Base-by-base conservation (phyloP, 805 yeast genomes). In the Candida patagonica region DNA sequence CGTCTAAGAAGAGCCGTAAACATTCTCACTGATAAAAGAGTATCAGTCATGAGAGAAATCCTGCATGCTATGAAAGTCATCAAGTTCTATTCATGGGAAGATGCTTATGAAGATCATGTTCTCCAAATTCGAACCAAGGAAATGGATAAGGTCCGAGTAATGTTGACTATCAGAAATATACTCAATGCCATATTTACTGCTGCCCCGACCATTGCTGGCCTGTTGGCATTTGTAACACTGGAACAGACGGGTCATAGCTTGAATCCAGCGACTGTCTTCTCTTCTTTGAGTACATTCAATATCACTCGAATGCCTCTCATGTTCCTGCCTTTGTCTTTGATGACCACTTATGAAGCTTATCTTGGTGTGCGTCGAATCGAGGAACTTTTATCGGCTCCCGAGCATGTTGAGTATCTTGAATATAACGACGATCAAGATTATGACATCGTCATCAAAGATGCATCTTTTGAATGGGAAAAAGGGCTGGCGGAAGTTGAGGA, bases 61-160 rank as follows among this genome's bases (percentile, higher is more conserved):
- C 66, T 88, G 47, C 76, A 73, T 53, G 76, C 81, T 48, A 73
- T 88, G 70, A 84, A 82, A 54, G 71, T 80, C 56, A 83, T 88
- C 58, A 88, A 88, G 63, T 82, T 73, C 57, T 88, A 87, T 57
- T 83, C 94, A 1, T 88, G 96, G 96, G 96, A 88, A 61, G 68
- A 67, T 24, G 87, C 96, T 1, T 88, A 85, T 56, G 68, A 68
- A 40, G 57, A 68, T 7, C 63, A 70, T 38, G 70, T 88, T 26
- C 53, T 73, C 12, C 68, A 65, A 9, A 66, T 74, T 21, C 73
- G 96, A 56, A 51, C 55, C 0, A 54, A 63, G 16, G 96, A 87
- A 60, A 77, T 83, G 71, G 49, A 53, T 3, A 64, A 67, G 37
- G 70, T 88, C 43, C 69, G 76, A 46, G 65, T 62, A 39, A 73